Conservation (phyloP, 2,329 filamentous ascomycete species). For the Neoascochyta sp. region DNA sequence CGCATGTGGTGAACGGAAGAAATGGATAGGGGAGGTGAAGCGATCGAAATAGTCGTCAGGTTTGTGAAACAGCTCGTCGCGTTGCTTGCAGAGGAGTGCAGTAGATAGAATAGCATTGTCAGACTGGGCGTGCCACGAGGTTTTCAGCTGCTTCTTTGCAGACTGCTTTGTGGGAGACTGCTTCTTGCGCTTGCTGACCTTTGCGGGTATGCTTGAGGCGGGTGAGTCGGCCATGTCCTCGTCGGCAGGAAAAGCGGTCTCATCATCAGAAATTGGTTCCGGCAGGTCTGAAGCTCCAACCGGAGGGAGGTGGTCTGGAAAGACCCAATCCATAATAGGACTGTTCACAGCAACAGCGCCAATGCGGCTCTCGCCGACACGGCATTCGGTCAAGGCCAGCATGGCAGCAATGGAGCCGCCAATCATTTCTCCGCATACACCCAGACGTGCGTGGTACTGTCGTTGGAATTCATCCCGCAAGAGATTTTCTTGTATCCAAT, state of each 20-base stretch:
- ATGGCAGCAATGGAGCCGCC: slow-evolving; percentile 49
- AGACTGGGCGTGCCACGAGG: slow-evolving; percentile 28
- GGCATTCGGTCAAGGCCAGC: slow-evolving; percentile 51
- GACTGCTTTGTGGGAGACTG: slow-evolving; percentile 3
- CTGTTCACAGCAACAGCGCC: slow-evolving; percentile 47
- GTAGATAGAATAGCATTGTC: slow-evolving; percentile 27
- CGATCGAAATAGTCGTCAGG: slow-evolving; percentile 47
- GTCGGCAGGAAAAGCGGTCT: slow-evolving; percentile 29
- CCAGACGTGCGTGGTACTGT: slow-evolving; percentile 34
- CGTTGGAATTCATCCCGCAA: slow-evolving; percentile 17
- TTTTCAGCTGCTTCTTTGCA: slow-evolving; percentile 18
- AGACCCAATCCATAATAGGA: slow-evolving; percentile 49
- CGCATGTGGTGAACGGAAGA: slow-evolving; percentile 47
- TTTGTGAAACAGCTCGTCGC: slow-evolving; percentile 41
- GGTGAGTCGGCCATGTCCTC: slow-evolving; percentile 20
- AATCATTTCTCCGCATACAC: slow-evolving; percentile 47
- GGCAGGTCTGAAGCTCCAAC: slow-evolving; percentile 20
- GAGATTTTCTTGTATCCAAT: slow-evolving; percentile 46
- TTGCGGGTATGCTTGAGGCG: slow-evolving; percentile 4
- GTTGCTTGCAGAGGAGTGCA: slow-evolving; percentile 28
- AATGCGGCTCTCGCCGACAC: slow-evolving; percentile 39
- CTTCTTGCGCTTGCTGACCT: slow-evolving; percentile 7
- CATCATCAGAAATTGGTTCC: slow-evolving; percentile 29
- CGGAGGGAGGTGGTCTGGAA: slow-evolving; percentile 32
- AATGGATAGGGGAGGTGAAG: slow-evolving; percentile 50